Conservation (phyloP, 2,329 filamentous ascomycete genomes). For the Talaromyces sp. region DNA sequence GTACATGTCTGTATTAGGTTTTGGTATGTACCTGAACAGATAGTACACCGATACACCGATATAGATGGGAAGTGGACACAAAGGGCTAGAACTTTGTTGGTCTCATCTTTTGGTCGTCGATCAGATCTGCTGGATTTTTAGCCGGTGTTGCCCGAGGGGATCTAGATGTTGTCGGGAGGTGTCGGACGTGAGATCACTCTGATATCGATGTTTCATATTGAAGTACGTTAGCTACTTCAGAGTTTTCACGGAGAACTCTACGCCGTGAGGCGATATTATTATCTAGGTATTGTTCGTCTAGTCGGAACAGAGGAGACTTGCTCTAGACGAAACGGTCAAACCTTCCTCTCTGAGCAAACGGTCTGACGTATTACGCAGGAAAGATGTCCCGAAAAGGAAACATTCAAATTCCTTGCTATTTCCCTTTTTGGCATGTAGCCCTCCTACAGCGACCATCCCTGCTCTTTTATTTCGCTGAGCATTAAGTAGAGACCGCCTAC, state of each 20-base stretch:
- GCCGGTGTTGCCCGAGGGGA: neutral
- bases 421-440: neutral
- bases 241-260: constrained; percentile 7
- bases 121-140: neutral
- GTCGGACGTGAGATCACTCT: neutral
- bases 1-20: neutral
- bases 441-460: neutral
- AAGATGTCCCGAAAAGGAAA: neutral
- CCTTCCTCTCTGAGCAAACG: no score
- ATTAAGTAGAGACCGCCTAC: neutral
- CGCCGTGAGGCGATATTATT: neutral
- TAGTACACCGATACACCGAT: neutral
- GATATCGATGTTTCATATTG: neutral
- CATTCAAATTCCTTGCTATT: neutral
- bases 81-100: constrained; percentile 5
- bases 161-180: neutral
- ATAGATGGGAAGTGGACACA: neutral
- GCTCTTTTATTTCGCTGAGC: neutral
- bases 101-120: neutral
- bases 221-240: neutral
- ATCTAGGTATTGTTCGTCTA: neutral
- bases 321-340: neutral
- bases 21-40: neutral
- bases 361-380: no score
- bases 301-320: neutral